These are phyloP conservation scores for Apiotrichum montevideense DNA, from an alignment of 1,284 basidiomycete species.

Conservation along the genomic window DNA sequence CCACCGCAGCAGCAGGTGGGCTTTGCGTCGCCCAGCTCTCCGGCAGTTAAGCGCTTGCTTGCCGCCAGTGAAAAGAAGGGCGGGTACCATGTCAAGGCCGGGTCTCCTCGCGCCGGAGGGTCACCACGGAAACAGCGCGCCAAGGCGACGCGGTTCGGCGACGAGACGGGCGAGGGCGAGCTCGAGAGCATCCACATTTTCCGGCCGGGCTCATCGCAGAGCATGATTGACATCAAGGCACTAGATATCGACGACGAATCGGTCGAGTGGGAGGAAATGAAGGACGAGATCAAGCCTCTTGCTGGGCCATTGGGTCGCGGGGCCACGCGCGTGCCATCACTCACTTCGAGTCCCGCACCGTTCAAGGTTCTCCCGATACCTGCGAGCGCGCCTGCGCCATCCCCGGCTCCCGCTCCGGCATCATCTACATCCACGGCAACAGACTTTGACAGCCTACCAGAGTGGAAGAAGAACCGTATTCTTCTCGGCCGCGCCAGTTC, in stretches of 20 bases:
- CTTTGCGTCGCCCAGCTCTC: conserved; percentile 2
- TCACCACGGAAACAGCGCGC: conserved; percentile 1
- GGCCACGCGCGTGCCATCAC: not conserved
- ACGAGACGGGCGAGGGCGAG: conserved; percentile 4
- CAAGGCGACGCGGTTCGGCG: conserved; percentile 8
- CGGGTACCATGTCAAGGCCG: conserved; percentile 5
- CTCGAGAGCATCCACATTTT: conserved; percentile 8
- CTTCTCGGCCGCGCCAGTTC: conserved; percentile 8
- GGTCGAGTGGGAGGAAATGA: conserved; percentile 15
- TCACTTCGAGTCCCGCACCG: not conserved
- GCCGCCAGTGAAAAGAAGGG: conserved; percentile 7
- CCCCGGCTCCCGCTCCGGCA: not conserved
- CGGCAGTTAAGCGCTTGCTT: conserved; percentile 8
- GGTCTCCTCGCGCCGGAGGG: not conserved
- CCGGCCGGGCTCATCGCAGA: conserved; percentile 2
- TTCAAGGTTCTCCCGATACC: not conserved
- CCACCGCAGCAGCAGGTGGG: not conserved
- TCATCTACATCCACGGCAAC: not conserved
- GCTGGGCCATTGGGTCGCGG: not conserved
- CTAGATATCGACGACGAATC: conserved; percentile 1
- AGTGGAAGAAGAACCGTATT: conserved; percentile 25
- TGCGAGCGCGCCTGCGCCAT: not conserved
- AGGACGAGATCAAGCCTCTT: conserved; percentile 2
- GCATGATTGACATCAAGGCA: not conserved
- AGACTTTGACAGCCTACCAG: conserved; percentile 8